These are phyloP conservation scores for Collybia sp. DNA, from an alignment of 768 basidiomycete species.

Conservation along the genomic window DNA sequence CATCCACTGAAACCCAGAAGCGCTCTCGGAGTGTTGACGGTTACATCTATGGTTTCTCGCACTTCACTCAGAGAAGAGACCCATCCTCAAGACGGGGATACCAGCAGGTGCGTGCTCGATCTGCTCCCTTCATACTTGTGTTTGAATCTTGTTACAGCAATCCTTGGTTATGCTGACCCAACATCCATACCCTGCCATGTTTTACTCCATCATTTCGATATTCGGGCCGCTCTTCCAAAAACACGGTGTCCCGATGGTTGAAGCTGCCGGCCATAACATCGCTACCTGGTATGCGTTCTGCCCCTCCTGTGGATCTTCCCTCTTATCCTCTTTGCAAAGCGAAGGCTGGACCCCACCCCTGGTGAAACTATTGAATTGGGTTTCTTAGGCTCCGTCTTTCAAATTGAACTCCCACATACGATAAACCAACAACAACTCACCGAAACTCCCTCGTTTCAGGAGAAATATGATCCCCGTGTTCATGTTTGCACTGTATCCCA, in stretches of 20 bases:
- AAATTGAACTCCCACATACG: conserved; percentile 64
- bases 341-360: conserved; percentile 74
- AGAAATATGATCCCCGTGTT: conserved; percentile 44
- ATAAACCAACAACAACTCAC: conserved; percentile 72
- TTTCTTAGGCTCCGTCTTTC: conserved; percentile 74
- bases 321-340: conserved; percentile 35
- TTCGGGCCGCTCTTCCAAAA: conserved; percentile 72
- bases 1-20: conserved; percentile 18
- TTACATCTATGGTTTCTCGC: conserved; percentile 72
- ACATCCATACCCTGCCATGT: conserved; percentile 79
- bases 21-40: conserved; percentile 47
- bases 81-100: conserved; percentile 70
- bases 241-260: conserved; percentile 78
- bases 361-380: conserved; percentile 74
- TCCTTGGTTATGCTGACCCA: conserved; percentile 81
- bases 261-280: conserved; percentile 83
- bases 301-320: conserved; percentile 3
- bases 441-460: conserved; percentile 43
- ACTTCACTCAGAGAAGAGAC: conserved; percentile 73
- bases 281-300: conserved; percentile 64
- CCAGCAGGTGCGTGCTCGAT: conserved; percentile 48
- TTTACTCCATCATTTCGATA: conserved; percentile 57
- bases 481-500: conserved; percentile 36
- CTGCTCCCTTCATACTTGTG: neutral
- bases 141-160: conserved; percentile 35